phyloP scores from a whole-genome alignment of 768 basidiomycete species.

The Lactifluus pinguis region DNA sequence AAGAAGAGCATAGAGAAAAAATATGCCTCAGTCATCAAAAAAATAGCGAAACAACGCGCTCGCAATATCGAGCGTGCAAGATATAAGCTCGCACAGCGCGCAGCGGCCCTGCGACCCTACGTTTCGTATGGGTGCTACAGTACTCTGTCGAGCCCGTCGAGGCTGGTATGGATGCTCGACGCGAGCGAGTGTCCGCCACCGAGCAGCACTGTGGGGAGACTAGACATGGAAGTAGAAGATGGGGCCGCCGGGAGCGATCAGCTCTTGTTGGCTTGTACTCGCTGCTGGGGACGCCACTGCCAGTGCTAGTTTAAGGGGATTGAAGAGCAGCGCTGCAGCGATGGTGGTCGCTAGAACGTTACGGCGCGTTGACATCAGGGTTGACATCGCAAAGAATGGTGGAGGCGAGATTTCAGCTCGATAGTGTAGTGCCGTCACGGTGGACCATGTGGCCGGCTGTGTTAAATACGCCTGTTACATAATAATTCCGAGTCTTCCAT shows the following conservation, averaged over 20 bases:
- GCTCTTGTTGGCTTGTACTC: background rate
- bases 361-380: background rate
- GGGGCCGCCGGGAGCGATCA: slow-evolving; percentile 60
- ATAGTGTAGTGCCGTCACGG: too few species aligned
- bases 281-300: background rate
- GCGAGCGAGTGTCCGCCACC: slow-evolving; percentile 76
- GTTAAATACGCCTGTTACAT: too few species aligned
- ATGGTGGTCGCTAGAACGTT: background rate
- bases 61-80: slow-evolving; percentile 36
- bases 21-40: slow-evolving; percentile 44
- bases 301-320: background rate
- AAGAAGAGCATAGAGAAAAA: slow-evolving; percentile 54
- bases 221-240: slow-evolving; percentile 74
- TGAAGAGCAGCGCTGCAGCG: background rate
- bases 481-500: too few species aligned
- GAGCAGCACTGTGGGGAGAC: slow-evolving; percentile 76
- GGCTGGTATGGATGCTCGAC: slow-evolving; percentile 76
- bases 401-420: too few species aligned
- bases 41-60: slow-evolving; percentile 54
- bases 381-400: background rate
- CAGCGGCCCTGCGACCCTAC: slow-evolving; percentile 30
- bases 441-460: too few species aligned
- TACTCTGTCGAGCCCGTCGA: slow-evolving; percentile 52
- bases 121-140: slow-evolving; percentile 32
- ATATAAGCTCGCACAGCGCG: slow-evolving; percentile 43